Conservation (phyloP, 495 filamentous ascomycete genomes). For the Trichoderma reesei region DNA sequence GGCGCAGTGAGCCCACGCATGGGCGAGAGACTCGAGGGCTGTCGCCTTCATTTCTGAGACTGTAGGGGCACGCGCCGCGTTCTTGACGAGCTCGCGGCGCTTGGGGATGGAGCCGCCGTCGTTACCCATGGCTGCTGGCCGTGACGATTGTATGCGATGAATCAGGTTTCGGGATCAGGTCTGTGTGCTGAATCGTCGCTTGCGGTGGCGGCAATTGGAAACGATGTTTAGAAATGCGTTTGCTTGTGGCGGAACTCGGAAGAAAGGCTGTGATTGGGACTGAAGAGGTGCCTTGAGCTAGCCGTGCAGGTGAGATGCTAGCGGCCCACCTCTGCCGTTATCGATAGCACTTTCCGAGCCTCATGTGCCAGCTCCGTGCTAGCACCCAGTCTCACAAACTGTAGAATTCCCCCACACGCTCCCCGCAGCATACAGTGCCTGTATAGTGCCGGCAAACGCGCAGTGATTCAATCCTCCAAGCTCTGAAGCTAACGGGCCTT, state of each 20-base stretch:
- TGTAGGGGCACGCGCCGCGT: slow-evolving; percentile 68
- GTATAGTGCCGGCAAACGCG: background rate
- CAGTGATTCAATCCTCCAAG: background rate
- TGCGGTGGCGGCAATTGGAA: background rate
- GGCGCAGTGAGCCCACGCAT: slow-evolving; percentile 80
- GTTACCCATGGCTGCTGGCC: slow-evolving; percentile 63
- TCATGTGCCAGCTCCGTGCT: slow-evolving; percentile 3
- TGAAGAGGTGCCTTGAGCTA: background rate
- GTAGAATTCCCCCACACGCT: background rate
- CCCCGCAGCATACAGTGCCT: background rate
- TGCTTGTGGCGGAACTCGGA: background rate
- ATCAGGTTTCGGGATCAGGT: background rate
- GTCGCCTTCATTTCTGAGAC: slow-evolving; percentile 87
- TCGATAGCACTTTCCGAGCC: slow-evolving; percentile 5
- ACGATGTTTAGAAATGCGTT: background rate
- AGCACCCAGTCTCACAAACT: background rate
- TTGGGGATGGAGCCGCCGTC: slow-evolving; percentile 87
- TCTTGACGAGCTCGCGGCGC: slow-evolving; percentile 88
- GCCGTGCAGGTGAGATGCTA: background rate
- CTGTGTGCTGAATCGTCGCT: background rate
- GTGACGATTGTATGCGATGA: background rate
- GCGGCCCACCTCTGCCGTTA: background rate
- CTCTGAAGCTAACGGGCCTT: background rate
- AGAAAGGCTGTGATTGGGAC: too few relatives aligned
- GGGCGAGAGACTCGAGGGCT: slow-evolving; percentile 68